These are phyloP conservation scores for Cladosporium austrohemisphaericum DNA, from an alignment of 2,329 filamentous ascomycete species.

Conservation along the genomic window DNA sequence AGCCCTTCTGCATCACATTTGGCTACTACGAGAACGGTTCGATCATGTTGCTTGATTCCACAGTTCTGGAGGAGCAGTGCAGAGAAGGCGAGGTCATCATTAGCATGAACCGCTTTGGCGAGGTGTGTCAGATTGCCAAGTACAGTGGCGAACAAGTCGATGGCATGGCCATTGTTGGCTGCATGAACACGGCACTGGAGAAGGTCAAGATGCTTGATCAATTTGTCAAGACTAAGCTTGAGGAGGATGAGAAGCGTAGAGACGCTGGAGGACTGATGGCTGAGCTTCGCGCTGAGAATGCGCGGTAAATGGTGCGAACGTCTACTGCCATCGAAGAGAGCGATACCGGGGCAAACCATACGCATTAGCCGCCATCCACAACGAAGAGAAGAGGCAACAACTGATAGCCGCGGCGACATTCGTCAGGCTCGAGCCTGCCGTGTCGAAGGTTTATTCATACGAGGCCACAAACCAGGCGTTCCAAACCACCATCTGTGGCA, in stretches of 20 bases:
- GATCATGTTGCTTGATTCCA: slow-evolving; percentile 68
- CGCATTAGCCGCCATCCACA: no score
- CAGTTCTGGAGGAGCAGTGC: slow-evolving; percentile 71
- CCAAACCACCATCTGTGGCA: no score
- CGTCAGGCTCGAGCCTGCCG: no score
- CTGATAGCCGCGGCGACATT: not conserved
- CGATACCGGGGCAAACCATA: not conserved
- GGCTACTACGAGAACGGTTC: slow-evolving; percentile 73
- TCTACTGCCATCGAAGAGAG: not conserved
- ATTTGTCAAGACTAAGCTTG: slow-evolving; percentile 68
- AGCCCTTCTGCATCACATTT: slow-evolving; percentile 87
- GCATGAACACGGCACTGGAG: slow-evolving; percentile 67
- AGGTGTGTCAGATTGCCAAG: slow-evolving; percentile 89
- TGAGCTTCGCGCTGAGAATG: slow-evolving; percentile 81
- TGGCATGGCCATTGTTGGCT: slow-evolving; percentile 71
- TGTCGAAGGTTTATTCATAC: no score
- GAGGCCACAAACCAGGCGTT: no score
- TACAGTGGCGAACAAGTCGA: slow-evolving; percentile 80
- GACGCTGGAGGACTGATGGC: slow-evolving; percentile 75
- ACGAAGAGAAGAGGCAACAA: not conserved
- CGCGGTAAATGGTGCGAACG: slow-evolving; percentile 34
- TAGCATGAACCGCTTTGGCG: slow-evolving; percentile 82
- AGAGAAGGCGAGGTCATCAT: slow-evolving; percentile 71
- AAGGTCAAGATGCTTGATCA: slow-evolving; percentile 79
- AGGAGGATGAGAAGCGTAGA: slow-evolving; percentile 72